Conservation (phyloP, 2,329 filamentous ascomycete genomes). For the Pseudocercospora macadamiae region DNA sequence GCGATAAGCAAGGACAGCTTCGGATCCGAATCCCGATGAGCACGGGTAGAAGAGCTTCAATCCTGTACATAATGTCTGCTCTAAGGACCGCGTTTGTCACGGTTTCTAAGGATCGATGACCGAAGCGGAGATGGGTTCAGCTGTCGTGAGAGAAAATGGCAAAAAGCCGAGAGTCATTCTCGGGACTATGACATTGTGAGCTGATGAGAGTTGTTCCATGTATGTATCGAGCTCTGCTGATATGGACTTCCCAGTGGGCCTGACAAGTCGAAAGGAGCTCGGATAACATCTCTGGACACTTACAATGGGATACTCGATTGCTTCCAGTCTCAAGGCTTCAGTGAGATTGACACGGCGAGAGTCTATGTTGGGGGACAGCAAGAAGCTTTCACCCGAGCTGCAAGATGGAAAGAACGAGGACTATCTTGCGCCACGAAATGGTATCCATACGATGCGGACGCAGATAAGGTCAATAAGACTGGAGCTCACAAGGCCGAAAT, state of each 20-base stretch:
- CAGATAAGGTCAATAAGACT: background rate
- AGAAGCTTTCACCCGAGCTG: conserved; percentile 58
- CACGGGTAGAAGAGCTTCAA: no score
- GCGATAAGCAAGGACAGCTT: no score
- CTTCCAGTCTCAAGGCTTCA: conserved; percentile 35
- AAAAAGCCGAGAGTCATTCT: conserved; percentile 9
- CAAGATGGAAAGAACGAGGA: conserved; percentile 76
- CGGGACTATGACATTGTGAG: background rate
- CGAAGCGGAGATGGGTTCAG: no score
- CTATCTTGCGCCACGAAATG: conserved; percentile 77
- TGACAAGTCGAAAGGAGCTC: conserved; percentile 1
- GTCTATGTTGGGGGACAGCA: conserved; percentile 28
- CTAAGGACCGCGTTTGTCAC: no score
- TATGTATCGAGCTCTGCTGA: no score
- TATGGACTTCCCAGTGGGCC: no score
- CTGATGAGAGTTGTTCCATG: no score
- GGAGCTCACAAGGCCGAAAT: background rate
- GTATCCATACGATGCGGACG: conserved; percentile 15
- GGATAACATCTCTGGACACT: background rate
- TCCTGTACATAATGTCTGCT: no score
- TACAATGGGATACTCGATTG: background rate
- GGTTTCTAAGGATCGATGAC: no score
- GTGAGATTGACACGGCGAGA: conserved; percentile 34
- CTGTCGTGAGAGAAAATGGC: no score
- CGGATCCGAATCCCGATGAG: no score